A percentile compares a stretch with the other conserved stretches of the same genome.
Evolutionary conservation across 345 rosid genomes (phyloP).

Genomic region (Heritiera littoralis): DNA sequence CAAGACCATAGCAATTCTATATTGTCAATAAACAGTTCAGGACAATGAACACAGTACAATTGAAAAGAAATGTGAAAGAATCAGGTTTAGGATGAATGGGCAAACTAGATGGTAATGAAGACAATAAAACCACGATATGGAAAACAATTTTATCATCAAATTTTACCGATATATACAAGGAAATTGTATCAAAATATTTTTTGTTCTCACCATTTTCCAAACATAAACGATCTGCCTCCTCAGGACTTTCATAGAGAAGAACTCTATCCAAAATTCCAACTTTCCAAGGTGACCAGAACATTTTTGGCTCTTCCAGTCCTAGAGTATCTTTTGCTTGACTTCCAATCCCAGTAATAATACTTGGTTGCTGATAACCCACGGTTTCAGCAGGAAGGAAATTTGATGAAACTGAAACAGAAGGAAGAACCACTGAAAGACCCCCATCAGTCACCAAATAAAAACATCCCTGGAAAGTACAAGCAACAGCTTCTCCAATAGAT

Average conservation of each 20-base stretch:
- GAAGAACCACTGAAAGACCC: constrained; percentile 91
- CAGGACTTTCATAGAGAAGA: constrained; percentile 83
- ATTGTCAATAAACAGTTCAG: background rate
- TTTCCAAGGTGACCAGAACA: constrained; percentile 62
- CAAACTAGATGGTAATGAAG: background rate
- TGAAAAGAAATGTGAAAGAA: background rate
- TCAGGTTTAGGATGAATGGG: background rate
- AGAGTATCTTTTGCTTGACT: constrained; percentile 27
- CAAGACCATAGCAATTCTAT: background rate
- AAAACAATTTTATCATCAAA: constrained; percentile 18
- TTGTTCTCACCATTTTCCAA: constrained; percentile 75
- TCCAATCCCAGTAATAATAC: constrained; percentile 28
- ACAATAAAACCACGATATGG: constrained; percentile 11
- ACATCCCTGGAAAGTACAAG: constrained; percentile 82
- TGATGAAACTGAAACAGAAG: constrained; percentile 63
- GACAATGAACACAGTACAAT: background rate
- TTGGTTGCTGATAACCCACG: constrained; percentile 54
- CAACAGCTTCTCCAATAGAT: constrained; percentile 67
- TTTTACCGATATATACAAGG: constrained; percentile 12
- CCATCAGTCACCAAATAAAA: constrained; percentile 75
- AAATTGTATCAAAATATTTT: background rate
- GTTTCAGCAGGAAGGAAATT: constrained; percentile 54
- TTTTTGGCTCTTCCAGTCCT: constrained; percentile 37
- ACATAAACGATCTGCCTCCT: constrained; percentile 79
- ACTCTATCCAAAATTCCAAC: constrained; percentile 85